These are phyloP conservation scores for Ceratocystis diversiconidia DNA, from an alignment of 2,329 filamentous ascomycete species.

Conservation along the genomic window DNA sequence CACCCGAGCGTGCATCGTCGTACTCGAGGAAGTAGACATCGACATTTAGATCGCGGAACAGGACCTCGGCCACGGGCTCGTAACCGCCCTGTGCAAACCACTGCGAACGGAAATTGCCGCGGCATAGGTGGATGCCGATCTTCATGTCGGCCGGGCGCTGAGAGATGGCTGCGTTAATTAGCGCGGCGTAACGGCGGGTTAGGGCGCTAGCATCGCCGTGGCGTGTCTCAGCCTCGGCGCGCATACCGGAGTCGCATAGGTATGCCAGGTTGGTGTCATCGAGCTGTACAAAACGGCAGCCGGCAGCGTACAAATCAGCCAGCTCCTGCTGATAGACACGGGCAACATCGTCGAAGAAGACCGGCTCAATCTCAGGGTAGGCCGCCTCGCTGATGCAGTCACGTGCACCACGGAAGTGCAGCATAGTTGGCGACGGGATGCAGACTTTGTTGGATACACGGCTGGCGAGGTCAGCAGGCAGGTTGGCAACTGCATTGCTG, in stretches of 20 bases:
- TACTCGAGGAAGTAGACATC: constrained; percentile 50
- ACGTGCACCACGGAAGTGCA: constrained; percentile 40
- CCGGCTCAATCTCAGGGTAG: constrained; percentile 35
- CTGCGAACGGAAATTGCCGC: constrained; percentile 46
- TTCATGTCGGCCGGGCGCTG: constrained; percentile 51
- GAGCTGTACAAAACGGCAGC: constrained; percentile 43
- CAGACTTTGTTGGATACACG: constrained; percentile 53
- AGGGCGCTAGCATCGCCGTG: constrained; percentile 29
- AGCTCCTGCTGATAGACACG: constrained; percentile 42
- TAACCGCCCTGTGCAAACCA: constrained; percentile 53
- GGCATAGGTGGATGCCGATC: constrained; percentile 52
- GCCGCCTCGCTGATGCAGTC: constrained; percentile 39
- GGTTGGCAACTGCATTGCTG: constrained; percentile 34
- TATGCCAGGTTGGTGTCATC: constrained; percentile 47
- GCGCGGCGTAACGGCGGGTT: constrained; percentile 54
- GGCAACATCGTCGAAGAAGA: constrained; percentile 44
- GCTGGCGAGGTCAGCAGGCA: constrained; percentile 26
- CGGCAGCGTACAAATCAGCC: constrained; percentile 39
- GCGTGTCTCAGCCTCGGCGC: constrained; percentile 15
- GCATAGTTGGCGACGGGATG: constrained; percentile 53
- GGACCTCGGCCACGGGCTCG: constrained; percentile 45
- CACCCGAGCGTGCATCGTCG: constrained; percentile 44
- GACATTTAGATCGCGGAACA: constrained; percentile 45
- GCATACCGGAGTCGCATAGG: constrained; percentile 16
- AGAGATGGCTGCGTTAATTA: constrained; percentile 57